Conservation (phyloP, 1,284 basidiomycete species). For the Ganoderma sinense region DNA sequence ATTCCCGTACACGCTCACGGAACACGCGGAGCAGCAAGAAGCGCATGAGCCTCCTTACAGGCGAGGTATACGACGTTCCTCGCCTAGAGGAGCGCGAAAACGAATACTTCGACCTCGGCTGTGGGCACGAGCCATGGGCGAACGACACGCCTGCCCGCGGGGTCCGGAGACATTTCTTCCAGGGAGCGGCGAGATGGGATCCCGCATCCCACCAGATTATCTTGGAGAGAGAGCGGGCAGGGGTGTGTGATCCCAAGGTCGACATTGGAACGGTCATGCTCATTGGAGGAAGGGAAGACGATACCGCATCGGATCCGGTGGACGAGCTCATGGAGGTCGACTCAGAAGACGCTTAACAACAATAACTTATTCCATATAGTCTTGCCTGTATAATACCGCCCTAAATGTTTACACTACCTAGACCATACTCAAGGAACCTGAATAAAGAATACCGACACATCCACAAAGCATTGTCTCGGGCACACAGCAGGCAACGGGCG, state of each 20-base stretch:
- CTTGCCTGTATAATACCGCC: not conserved
- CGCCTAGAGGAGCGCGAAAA: constrained; percentile 38
- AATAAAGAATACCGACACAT: not conserved
- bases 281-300: constrained; percentile 23
- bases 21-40: constrained; percentile 45
- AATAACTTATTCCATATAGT: constrained; percentile 17
- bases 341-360: constrained; percentile 17
- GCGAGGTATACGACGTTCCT: constrained; percentile 58
- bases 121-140: constrained; percentile 36
- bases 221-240: constrained; percentile 23
- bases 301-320: constrained; percentile 22
- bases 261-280: constrained; percentile 29
- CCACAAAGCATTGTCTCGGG: not conserved
- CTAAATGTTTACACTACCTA: not conserved
- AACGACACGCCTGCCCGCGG: constrained; percentile 18
- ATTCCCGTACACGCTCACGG: constrained; percentile 30
- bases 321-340: constrained; percentile 33
- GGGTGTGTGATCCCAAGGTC: constrained; percentile 9
- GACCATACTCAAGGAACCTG: not conserved
- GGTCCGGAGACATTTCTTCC: constrained; percentile 63
- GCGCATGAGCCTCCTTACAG: constrained; percentile 73
- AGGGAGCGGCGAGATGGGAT: constrained; percentile 54
- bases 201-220: constrained; percentile 28
- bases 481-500: constrained; percentile 5
- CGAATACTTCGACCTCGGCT: constrained; percentile 38